Evolutionary conservation across 345 rosid species (phyloP), one percentile per base, ranked within the genome.

Genomic region (Gossypium anomalum): DNA sequence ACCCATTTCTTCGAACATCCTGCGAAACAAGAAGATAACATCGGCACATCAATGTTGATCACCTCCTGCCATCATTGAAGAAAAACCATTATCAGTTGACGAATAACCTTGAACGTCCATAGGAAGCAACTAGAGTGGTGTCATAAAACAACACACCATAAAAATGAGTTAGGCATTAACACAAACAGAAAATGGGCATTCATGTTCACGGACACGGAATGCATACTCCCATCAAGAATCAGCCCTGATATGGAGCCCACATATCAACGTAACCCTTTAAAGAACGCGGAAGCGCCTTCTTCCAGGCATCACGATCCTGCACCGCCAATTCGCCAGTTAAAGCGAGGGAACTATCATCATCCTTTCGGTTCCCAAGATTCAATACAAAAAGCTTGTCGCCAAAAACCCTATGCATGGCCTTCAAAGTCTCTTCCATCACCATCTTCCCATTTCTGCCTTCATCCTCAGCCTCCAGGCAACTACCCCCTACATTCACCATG

Each of bases 381-480:
- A 89, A 78, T 67, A 91, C 85, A 71, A 65, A 80, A 63, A 92
- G 77, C 76, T 82, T 75, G 47, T 83, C 80, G 7, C 89, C 87
- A 19, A 94, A 90, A 69, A 86, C 94, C 53, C 16, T 61, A 7
- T 76, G 82, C 96, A 89, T 90, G 2, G 93, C 96, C 52, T 80
- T 85, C 85, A 89, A 82, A 0, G 96, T 89, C 51, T 85, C 87
- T 60, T 79, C 89, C 98, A 91, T 95, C 76, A 91, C 83, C 76
- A 84, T 73, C 73, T 82, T 86, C 67, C 97, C 98, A 68, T 89
- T 86, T 76, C 86, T 83, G 67, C 82, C 67, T 11, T 79, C 82
- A 80, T 91, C 92, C 83, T 88, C 94, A 0, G 94, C 83, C 79
- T 88, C 92, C 69, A 75, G 55, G 56, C 78, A 75, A 57, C 71